Percentiles rank a stretch among this genome's conserved stretches.
These are phyloP conservation scores for Actinidia chinensis DNA, from an alignment of 179 eudicot species.

Conservation along the genomic window DNA sequence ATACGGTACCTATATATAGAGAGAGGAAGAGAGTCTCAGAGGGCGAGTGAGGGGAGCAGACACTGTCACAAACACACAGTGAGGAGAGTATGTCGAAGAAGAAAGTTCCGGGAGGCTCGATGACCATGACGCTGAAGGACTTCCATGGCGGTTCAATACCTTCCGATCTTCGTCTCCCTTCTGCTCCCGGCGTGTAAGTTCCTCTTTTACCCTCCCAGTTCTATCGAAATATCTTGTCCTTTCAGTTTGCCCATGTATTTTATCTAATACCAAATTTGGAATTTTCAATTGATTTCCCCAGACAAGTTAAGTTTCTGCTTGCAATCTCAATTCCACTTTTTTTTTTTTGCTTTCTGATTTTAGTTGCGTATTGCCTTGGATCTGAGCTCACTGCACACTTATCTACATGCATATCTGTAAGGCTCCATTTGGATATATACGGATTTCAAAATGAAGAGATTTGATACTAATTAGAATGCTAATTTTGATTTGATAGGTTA, in stretches of 20 bases:
- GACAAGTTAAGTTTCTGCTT: background rate
- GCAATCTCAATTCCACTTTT: too few relatives aligned
- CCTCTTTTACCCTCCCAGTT: background rate
- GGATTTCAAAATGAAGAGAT: too few relatives aligned
- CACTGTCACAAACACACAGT: too few relatives aligned
- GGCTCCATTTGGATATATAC: background rate
- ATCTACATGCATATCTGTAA: background rate
- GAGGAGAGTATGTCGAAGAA: conserved; percentile 68
- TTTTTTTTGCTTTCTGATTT: background rate
- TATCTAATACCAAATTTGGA: background rate
- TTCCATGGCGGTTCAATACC: conserved; percentile 98
- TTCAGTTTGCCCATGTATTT: background rate
- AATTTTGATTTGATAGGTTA: too few relatives aligned
- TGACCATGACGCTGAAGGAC: conserved; percentile 92
- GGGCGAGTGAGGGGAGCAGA: background rate
- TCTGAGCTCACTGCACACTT: conserved; percentile 9
- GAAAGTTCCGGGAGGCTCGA: conserved; percentile 50
- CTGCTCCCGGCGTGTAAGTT: conserved; percentile 94
- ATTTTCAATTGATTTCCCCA: too few relatives aligned
- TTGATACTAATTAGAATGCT: too few relatives aligned
- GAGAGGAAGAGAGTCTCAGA: background rate
- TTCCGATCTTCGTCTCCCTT: conserved; percentile 89
- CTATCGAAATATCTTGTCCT: background rate
- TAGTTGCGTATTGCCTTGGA: conserved; percentile 10
- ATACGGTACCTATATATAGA: background rate